phyloP scores from a whole-genome alignment of 495 filamentous ascomycete species.

The Xylaria longipes region DNA sequence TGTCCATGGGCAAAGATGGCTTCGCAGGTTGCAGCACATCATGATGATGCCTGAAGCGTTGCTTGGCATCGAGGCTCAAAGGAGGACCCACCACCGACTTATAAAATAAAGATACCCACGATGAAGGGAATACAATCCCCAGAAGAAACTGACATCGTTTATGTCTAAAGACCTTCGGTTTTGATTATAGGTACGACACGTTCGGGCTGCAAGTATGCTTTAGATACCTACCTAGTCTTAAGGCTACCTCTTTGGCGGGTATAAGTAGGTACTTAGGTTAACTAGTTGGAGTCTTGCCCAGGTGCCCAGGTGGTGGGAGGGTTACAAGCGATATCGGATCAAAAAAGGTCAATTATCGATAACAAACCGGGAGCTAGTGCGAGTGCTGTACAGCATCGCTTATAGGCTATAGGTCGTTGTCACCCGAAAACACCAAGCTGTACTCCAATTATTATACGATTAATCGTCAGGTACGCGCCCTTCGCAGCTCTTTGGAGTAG shows the following conservation, averaged over 20 bases:
- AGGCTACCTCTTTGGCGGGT: background rate
- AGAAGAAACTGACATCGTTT: background rate
- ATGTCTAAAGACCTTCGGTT: background rate
- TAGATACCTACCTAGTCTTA: no score
- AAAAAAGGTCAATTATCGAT: slow-evolving; percentile 30
- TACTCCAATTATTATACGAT: background rate
- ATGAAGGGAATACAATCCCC: background rate
- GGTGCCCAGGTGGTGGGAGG: no score
- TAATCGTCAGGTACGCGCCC: background rate
- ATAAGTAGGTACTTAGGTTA: no score
- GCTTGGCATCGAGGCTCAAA: background rate
- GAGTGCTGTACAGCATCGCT: slow-evolving; percentile 9
- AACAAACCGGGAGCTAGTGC: slow-evolving; percentile 22
- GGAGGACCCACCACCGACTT: background rate
- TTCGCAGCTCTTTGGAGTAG: background rate
- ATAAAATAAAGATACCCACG: background rate
- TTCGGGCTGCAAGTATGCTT: no score
- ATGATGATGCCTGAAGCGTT: background rate
- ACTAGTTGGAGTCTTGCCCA: no score
- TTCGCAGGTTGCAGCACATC: background rate
- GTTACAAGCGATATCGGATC: slow-evolving; percentile 28
- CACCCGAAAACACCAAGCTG: slow-evolving; percentile 6
- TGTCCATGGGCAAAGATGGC: background rate
- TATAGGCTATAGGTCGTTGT: slow-evolving; percentile 4
- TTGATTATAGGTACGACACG: background rate